Percentiles rank a stretch among this genome's conserved stretches.
phyloP scores from a whole-genome alignment of 2,329 filamentous ascomycete species.

The Aspergillus pseudotamarii region DNA sequence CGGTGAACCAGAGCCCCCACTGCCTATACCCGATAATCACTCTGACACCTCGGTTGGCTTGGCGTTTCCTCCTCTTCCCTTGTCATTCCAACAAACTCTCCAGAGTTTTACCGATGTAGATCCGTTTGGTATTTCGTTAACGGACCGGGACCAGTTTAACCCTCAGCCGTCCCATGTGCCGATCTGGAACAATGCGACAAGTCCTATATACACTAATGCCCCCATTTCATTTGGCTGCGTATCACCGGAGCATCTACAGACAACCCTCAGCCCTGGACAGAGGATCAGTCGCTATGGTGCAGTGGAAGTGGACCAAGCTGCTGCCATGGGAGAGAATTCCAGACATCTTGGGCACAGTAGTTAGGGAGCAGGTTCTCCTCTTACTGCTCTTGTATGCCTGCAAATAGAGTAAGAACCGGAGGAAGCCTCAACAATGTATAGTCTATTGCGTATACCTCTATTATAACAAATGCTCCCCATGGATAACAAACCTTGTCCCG shows the following conservation, averaged over 20 bases:
- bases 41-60: constrained; percentile 12
- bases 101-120: neutral
- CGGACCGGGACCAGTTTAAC: neutral
- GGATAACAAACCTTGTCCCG: neutral
- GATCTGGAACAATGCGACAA: neutral
- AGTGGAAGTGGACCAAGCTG: neutral
- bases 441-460: neutral
- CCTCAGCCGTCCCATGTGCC: neutral
- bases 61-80: constrained; percentile 23
- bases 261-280: neutral
- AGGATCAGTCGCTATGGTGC: neutral
- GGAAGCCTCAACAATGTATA: neutral
- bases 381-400: neutral
- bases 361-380: neutral
- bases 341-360: neutral
- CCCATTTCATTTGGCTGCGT: neutral
- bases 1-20: neutral
- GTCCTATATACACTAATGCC: neutral
- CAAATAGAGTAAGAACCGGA: neutral
- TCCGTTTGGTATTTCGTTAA: neutral
- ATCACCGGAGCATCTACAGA: neutral
- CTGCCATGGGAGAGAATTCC: neutral
- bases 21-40: neutral
- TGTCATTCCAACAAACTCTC: constrained; percentile 14
- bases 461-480: neutral